Percentiles rank a stretch among this genome's conserved stretches.
Conservation (phyloP, 352 stramenopile genomes). For the Pythium sp. region DNA sequence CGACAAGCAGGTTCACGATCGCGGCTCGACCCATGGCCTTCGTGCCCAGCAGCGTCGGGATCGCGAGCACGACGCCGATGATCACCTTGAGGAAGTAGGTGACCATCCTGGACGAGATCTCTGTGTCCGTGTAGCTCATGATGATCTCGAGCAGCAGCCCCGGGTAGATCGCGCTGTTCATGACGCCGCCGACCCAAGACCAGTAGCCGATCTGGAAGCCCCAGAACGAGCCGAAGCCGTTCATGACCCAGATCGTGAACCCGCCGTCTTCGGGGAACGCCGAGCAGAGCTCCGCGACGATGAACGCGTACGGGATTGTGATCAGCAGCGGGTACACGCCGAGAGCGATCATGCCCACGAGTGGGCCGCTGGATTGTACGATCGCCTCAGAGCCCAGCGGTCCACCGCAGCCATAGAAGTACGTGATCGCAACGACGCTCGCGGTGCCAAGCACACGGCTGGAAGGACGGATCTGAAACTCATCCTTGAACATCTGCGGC, state of each 20-base stretch:
- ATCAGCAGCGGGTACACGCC: constrained; percentile 68
- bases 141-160: constrained; percentile 4
- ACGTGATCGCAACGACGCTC: constrained; percentile 24
- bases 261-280: constrained; percentile 69
- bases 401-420: constrained; percentile 20
- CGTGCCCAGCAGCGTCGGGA: constrained; percentile 34
- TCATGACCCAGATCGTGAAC: constrained; percentile 76
- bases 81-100: constrained; percentile 23
- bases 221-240: constrained; percentile 71
- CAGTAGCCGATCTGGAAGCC: constrained; percentile 84
- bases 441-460: constrained; percentile 21
- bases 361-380: constrained; percentile 43
- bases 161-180: constrained; percentile 37
- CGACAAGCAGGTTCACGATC: constrained; percentile 59
- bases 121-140: background rate
- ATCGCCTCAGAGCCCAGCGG: constrained; percentile 24
- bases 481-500: constrained; percentile 2
- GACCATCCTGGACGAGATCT: constrained; percentile 11
- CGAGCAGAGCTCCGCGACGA: constrained; percentile 71
- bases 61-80: constrained; percentile 26
- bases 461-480: background rate
- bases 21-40: constrained; percentile 59
- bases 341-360: constrained; percentile 59
- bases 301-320: constrained; percentile 64
- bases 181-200: constrained; percentile 69